Conservation (phyloP, 345 rosid species). For the Aquilaria yunnanensis region DNA sequence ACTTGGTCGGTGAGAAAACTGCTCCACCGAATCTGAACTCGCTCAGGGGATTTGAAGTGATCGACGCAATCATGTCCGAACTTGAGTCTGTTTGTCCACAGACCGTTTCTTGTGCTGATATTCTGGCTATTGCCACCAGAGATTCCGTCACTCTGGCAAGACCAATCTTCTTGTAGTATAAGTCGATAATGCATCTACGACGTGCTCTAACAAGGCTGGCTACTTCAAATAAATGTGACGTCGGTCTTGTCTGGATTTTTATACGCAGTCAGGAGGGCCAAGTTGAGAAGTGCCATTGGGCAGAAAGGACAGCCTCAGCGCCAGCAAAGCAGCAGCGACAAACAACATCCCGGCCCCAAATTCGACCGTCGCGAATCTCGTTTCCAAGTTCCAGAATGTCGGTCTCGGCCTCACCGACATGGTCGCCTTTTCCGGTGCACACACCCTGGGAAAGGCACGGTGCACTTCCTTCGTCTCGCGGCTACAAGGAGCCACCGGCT, state of each 20-base stretch:
- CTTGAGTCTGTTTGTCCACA: slow-evolving; percentile 67
- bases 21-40: slow-evolving; percentile 84
- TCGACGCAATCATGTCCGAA: slow-evolving; percentile 57
- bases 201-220: no score
- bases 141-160: slow-evolving; percentile 68
- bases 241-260: not conserved
- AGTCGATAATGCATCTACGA: not conserved
- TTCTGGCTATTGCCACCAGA: slow-evolving; percentile 72
- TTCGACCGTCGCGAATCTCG: slow-evolving; percentile 48
- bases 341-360: slow-evolving; percentile 66
- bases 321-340: slow-evolving; percentile 62
- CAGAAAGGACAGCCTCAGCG: slow-evolving; percentile 54
- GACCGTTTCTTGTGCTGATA: slow-evolving; percentile 87
- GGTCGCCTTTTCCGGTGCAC: slow-evolving; percentile 86
- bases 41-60: slow-evolving; percentile 76
- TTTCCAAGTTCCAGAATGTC: slow-evolving; percentile 55
- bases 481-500: slow-evolving; percentile 19
- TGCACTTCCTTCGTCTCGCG: slow-evolving; percentile 64
- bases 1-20: slow-evolving; percentile 69
- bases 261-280: slow-evolving; percentile 76
- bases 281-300: slow-evolving; percentile 85
- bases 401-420: slow-evolving; percentile 64
- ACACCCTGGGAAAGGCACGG: slow-evolving; percentile 74
- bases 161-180: not conserved
- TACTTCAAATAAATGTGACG: not conserved